phyloP scores from a whole-genome alignment of 176 grass and related monocot genomes.

The Cenchrus americanus region DNA sequence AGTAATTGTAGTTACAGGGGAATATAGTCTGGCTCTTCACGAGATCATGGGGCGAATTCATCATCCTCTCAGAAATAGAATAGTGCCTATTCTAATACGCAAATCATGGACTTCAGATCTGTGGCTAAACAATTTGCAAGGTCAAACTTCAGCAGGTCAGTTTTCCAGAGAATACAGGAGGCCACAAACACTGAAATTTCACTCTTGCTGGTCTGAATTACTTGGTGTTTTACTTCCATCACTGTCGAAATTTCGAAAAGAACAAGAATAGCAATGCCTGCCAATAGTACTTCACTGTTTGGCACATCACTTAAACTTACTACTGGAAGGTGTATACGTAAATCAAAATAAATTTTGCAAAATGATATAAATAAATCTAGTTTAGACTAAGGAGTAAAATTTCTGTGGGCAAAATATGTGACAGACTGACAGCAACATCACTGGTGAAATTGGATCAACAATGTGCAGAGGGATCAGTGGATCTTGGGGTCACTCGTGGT shows the following conservation, averaged over 20 bases:
- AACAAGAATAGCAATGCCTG: neutral
- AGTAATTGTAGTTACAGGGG: too few species aligned
- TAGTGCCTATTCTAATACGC: neutral
- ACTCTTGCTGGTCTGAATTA: neutral
- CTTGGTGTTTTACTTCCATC: neutral
- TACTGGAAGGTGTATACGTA: neutral
- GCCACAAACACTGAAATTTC: neutral
- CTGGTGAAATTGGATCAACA: neutral
- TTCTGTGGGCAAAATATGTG: neutral
- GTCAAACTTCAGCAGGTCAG: neutral
- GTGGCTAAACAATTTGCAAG: neutral
- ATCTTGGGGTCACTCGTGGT: conserved; percentile 28
- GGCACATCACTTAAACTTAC: neutral
- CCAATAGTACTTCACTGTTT: neutral
- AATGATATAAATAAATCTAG: neutral
- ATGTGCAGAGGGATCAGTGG: neutral
- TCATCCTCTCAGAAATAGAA: neutral
- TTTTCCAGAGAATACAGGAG: neutral
- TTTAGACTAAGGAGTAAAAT: neutral
- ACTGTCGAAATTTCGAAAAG: neutral
- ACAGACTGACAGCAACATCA: neutral
- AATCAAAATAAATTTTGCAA: neutral
- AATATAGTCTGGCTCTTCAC: neutral
- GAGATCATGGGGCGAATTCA: neutral
- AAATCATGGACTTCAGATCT: neutral